Percentiles rank a stretch among this genome's conserved stretches.
phyloP scores from a whole-genome alignment of 2,329 filamentous ascomycete genomes.

The Graphilbum ipis-grandicollis region DNA sequence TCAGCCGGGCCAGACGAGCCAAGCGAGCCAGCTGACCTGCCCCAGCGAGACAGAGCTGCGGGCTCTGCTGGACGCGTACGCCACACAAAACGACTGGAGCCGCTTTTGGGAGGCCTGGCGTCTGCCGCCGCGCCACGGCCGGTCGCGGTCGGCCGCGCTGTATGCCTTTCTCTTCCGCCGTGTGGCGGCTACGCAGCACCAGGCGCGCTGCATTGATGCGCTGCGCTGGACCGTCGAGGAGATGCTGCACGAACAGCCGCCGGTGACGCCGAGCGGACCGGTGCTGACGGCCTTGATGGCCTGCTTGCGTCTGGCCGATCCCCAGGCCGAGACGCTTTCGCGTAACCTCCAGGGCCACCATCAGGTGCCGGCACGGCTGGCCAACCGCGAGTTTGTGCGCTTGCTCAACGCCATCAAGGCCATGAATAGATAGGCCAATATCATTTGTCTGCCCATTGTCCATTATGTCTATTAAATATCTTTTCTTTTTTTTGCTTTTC shows the following conservation, averaged over 20 bases:
- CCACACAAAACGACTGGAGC: conserved; percentile 29
- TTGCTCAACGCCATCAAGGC: conserved; percentile 1
- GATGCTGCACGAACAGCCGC: conserved; percentile 37
- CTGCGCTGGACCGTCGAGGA: conserved; percentile 38
- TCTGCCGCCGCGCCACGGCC: conserved; percentile 30
- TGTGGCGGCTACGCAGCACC: conserved; percentile 26
- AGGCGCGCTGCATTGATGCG: conserved; percentile 25
- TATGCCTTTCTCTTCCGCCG: conserved; percentile 36
- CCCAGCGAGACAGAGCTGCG: conserved; percentile 19
- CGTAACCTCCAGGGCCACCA: conserved; percentile 3
- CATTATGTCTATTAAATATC: too few species aligned
- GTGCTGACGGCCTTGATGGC: conserved; percentile 30
- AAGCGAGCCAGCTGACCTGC: too few species aligned
- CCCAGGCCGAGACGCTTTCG: conserved; percentile 21
- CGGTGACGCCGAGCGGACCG: conserved; percentile 23
- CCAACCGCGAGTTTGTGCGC: conserved; percentile 6
- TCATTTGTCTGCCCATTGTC: too few species aligned
- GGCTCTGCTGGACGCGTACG: conserved; percentile 28
- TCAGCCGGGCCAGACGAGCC: too few species aligned
- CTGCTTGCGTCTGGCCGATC: conserved; percentile 39
- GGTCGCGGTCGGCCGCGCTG: conserved; percentile 29
- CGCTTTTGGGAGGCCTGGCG: conserved; percentile 45
- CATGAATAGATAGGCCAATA: background rate
- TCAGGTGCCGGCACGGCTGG: background rate
- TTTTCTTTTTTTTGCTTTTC: too few species aligned